phyloP scores from a whole-genome alignment of 2,329 filamentous ascomycete species.

The Colletotrichum siamense region DNA sequence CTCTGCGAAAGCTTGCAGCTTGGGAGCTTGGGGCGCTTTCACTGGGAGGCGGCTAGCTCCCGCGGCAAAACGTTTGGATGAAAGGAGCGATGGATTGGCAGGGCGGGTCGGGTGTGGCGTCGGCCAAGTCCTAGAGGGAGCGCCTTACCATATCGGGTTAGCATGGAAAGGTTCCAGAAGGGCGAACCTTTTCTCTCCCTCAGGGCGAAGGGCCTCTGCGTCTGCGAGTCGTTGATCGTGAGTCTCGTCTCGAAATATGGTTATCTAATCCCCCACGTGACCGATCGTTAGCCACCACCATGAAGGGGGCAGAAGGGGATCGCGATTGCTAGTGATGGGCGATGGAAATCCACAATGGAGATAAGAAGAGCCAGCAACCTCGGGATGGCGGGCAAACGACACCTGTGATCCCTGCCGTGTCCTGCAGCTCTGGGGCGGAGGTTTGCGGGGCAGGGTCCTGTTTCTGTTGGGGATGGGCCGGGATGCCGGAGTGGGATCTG shows the following conservation, averaged over 20 bases:
- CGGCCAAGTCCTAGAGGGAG: background rate
- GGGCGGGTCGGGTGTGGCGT: conserved; percentile 17
- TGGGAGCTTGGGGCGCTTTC: background rate
- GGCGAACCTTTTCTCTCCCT: background rate
- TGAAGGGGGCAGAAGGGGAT: background rate
- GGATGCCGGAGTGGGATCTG: conserved; percentile 18
- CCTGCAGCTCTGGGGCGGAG: conserved; percentile 11
- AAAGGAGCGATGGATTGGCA: background rate
- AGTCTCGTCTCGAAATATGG: background rate
- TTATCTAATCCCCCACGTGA: background rate
- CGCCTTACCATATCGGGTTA: background rate
- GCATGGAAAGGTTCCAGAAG: conserved; percentile 16
- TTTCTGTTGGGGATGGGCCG: conserved; percentile 23
- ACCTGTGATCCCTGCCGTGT: conserved; percentile 1
- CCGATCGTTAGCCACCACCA: background rate
- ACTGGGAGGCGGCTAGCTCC: conserved; percentile 6
- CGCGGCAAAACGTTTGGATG: background rate
- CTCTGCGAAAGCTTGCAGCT: background rate
- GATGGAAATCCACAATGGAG: background rate
- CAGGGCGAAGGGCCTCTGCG: background rate
- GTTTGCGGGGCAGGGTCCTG: conserved; percentile 20
- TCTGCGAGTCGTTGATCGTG: background rate
- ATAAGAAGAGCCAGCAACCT: background rate
- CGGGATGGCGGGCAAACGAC: conserved; percentile 5
- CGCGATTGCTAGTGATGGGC: background rate